Percentiles rank a stretch among this genome's conserved stretches.
These are phyloP conservation scores for Apiotrichum sp. DNA, from an alignment of 1,284 basidiomycete genomes.

Conservation along the genomic window DNA sequence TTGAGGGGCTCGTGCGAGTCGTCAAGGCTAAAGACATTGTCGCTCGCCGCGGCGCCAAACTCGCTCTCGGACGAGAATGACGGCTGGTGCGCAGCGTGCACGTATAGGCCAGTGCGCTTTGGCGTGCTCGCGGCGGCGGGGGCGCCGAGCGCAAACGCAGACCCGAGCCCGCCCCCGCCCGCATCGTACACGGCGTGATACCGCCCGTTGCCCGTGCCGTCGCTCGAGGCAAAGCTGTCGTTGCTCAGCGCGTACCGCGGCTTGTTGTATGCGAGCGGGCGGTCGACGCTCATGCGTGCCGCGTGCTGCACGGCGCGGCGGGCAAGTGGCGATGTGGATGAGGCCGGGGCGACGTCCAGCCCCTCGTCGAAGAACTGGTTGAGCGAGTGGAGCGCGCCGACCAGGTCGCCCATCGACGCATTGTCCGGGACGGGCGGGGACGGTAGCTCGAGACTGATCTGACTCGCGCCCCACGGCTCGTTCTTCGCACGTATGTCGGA, in stretches of 20 bases:
- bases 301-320: constrained; percentile 1
- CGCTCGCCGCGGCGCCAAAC: constrained; percentile 15
- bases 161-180: too few relatives aligned
- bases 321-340: constrained; percentile 10
- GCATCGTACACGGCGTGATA: too few relatives aligned
- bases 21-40: constrained; percentile 24
- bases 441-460: constrained; percentile 44
- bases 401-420: constrained; percentile 66
- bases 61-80: constrained; percentile 20
- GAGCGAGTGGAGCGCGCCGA: constrained; percentile 78
- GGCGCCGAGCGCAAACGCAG: background rate
- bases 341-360: constrained; percentile 11
- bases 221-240: background rate
- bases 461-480: constrained; percentile 16
- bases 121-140: background rate
- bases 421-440: constrained; percentile 59
- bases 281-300: constrained; percentile 8
- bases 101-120: constrained; percentile 4
- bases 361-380: constrained; percentile 75
- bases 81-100: constrained; percentile 13
- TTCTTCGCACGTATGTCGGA: constrained; percentile 25
- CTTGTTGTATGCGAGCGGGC: background rate
- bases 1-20: constrained; percentile 8
- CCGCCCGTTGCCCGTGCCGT: background rate
- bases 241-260: constrained; percentile 2